phyloP scores from a whole-genome alignment of 2,329 filamentous ascomycete species.

The Mycosphaerelloides madeirae region DNA sequence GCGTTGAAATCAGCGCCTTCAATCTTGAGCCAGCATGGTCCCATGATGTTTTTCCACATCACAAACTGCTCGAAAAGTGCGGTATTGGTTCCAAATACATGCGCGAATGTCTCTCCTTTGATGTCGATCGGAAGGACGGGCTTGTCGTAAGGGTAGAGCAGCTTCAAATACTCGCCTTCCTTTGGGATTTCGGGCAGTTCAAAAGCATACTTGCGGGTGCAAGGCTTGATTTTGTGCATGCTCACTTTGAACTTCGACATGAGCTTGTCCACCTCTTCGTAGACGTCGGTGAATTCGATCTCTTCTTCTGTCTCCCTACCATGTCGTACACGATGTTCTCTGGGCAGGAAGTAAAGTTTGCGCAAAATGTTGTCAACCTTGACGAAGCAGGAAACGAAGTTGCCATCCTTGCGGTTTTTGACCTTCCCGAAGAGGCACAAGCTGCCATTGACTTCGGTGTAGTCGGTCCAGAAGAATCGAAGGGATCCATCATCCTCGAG shows the following conservation, averaged over 20 bases:
- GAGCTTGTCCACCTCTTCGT: constrained; percentile 77
- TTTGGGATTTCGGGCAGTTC: constrained; percentile 82
- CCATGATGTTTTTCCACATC: constrained; percentile 98
- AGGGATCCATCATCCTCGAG: constrained; percentile 90
- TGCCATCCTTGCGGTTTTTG: constrained; percentile 74
- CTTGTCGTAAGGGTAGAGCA: constrained; percentile 93
- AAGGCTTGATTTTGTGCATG: constrained; percentile 91
- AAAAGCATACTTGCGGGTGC: constrained; percentile 89
- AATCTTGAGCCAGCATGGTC: constrained; percentile 94
- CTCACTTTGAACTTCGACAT: constrained; percentile 83
- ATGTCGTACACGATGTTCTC: constrained; percentile 56
- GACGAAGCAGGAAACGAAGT: constrained; percentile 86
- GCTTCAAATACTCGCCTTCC: constrained; percentile 86
- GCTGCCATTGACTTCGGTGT: constrained; percentile 84
- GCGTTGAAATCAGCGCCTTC: constrained; percentile 76
- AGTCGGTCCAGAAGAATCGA: constrained; percentile 96
- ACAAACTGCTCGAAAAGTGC: constrained; percentile 97
- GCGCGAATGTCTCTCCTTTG: constrained; percentile 84
- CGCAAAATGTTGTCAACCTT: constrained; percentile 92
- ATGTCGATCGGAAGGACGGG: constrained; percentile 64
- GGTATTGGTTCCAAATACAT: constrained; percentile 89
- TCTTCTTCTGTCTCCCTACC: constrained; percentile 70
- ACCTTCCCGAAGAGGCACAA: constrained; percentile 96
- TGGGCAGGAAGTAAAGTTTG: constrained; percentile 88
- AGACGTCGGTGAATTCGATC: constrained; percentile 83